Conservation (phyloP, 2,329 filamentous ascomycete species). For the Acrocalymma vagum region DNA sequence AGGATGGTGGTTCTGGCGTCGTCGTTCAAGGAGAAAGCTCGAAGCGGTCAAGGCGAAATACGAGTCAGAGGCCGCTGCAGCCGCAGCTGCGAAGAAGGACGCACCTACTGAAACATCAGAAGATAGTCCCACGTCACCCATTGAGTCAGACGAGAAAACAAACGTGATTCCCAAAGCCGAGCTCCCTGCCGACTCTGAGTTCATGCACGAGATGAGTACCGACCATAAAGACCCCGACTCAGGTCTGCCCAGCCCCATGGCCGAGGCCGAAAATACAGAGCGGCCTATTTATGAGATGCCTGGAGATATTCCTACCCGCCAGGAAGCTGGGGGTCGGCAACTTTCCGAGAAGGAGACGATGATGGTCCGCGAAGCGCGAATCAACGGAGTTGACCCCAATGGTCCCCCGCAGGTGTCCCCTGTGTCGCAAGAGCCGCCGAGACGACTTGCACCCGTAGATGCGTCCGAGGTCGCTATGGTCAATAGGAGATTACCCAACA, state of each 20-base stretch:
- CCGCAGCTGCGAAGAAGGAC: conserved; percentile 28
- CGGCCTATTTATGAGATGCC: conserved; percentile 58
- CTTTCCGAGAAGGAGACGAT: conserved; percentile 59
- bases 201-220: conserved; percentile 22
- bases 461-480: conserved; percentile 39
- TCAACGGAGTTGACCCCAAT: conserved; percentile 54
- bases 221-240: conserved; percentile 25
- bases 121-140: conserved; percentile 30
- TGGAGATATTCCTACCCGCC: conserved; percentile 63
- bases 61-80: conserved; percentile 28
- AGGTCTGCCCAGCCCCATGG: conserved; percentile 22
- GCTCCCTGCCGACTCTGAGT: conserved; percentile 43
- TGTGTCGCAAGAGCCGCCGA: conserved; percentile 23
- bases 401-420: conserved; percentile 26
- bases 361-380: conserved; percentile 53
- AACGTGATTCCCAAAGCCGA: conserved; percentile 57
- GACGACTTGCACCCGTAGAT: conserved; percentile 32
- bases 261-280: conserved; percentile 48
- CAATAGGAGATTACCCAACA: conserved; percentile 29
- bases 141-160: conserved; percentile 28
- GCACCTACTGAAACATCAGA: conserved; percentile 26
- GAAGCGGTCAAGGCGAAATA: conserved; percentile 32
- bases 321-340: conserved; percentile 57
- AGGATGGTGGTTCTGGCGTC: conserved; percentile 45
- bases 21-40: conserved; percentile 29